Conservation (phyloP, 1,284 basidiomycete species). For the Microbotryomycetes sp. region DNA sequence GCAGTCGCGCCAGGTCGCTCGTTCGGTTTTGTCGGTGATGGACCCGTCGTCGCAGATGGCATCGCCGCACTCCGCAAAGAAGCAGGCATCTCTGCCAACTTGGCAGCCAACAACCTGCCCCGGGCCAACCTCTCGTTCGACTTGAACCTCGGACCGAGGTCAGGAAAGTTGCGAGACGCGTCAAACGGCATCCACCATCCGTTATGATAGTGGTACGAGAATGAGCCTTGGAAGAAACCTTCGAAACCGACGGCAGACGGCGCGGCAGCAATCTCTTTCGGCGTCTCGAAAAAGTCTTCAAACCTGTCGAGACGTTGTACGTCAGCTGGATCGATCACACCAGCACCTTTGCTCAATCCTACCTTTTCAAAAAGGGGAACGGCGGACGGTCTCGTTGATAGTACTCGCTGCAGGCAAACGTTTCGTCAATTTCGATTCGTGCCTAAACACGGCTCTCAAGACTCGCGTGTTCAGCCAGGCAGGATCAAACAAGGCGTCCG, state of each 20-base stretch:
- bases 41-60: not conserved
- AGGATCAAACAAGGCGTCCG: constrained; percentile 77
- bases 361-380: constrained; percentile 66
- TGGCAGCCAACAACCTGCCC: constrained; percentile 30
- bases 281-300: constrained; percentile 68
- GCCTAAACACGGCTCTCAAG: not conserved
- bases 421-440: not conserved
- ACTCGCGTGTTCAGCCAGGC: constrained; percentile 66
- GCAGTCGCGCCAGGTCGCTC: not conserved
- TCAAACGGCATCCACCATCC: constrained; percentile 91
- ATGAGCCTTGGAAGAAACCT: constrained; percentile 75
- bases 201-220: constrained; percentile 56
- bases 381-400: constrained; percentile 74
- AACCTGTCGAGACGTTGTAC: constrained; percentile 8
- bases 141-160: constrained; percentile 72
- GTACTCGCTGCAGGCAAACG: constrained; percentile 48
- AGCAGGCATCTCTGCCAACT: constrained; percentile 7
- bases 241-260: constrained; percentile 71
- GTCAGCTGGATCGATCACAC: not conserved
- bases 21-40: constrained; percentile 24
- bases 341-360: constrained; percentile 47
- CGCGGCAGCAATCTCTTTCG: constrained; percentile 57
- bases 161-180: constrained; percentile 77
- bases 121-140: constrained; percentile 40
- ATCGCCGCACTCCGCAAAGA: not conserved